phyloP scores from a whole-genome alignment of 176 grass and related monocot genomes.

The Areca catechu region DNA sequence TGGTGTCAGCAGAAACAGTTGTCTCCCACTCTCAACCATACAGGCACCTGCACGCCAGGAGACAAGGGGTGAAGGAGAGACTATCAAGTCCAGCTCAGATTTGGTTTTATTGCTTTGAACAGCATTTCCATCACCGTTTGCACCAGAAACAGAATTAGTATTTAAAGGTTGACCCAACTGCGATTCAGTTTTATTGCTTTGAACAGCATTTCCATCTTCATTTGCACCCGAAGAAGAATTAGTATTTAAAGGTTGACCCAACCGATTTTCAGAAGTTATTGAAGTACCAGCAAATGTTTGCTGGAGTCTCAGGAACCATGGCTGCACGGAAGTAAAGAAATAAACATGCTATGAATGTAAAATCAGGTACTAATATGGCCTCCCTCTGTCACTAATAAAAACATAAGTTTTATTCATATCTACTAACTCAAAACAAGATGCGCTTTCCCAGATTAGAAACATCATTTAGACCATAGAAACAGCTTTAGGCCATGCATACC shows the following conservation, averaged over 20 bases:
- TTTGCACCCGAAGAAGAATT: conserved; percentile 24
- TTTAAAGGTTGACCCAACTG: background rate
- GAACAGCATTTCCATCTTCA: conserved; percentile 7
- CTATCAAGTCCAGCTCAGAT: conserved; percentile 28
- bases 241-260: conserved; percentile 1
- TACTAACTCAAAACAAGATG: too few relatives aligned
- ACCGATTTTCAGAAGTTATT: conserved; percentile 10
- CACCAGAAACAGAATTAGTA: conserved; percentile 18
- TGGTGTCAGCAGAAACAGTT: conserved; percentile 81
- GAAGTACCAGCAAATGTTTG: conserved; percentile 37
- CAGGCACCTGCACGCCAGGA: conserved; percentile 64
- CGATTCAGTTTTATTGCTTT: conserved; percentile 14
- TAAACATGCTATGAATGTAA: background rate
- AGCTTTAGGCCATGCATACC: conserved; percentile 28
- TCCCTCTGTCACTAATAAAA: too few relatives aligned
- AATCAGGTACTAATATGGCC: background rate
- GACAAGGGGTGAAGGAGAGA: conserved; percentile 92
- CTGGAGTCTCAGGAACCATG: conserved; percentile 59
- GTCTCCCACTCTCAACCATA: conserved; percentile 57
- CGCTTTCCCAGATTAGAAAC: too few relatives aligned
- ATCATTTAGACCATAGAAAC: background rate
- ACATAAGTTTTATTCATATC: too few relatives aligned
- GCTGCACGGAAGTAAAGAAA: conserved; percentile 35
- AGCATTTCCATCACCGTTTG: conserved; percentile 14
- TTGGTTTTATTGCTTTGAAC: conserved; percentile 14